Evolutionary conservation across 306 rosid species (phyloP), one percentile per base, ranked within the genome.

Genomic region (Castanopsis chinensis): DNA sequence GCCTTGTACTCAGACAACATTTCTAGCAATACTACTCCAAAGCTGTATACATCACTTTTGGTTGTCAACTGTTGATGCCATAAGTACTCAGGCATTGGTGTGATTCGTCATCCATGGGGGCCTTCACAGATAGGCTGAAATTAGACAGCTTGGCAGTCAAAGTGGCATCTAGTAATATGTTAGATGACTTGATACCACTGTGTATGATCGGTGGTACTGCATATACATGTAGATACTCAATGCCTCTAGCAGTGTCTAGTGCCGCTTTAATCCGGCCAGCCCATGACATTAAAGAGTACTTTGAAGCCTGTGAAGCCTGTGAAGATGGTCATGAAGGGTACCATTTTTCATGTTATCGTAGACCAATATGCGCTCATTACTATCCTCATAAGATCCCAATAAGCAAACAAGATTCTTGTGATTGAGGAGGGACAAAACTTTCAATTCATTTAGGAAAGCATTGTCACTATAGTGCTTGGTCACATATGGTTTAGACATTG

Each of bases 41-140:
- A 95, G 45, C 99, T 95, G 53, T 92, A 95, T 18, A 95, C 98
- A n/a, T 95, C 98, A 18, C 94, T 95, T 78, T 95, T 95, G 1
- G 92, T 67, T 0, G 97, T 95, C 20, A 95, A 32, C 8, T 81
- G 87, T 4, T 90, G 97, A 60, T 90, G 93, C 28, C 94, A 80
- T 1, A 90, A 88, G 76, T 95, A 95, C 74, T 92, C 97, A 0
- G 98, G 99, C 43, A 6, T 37, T 6, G 86, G 27, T 87, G 90
- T 0, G 97, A 83, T 2, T 76, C 76, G 4, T 75, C 90, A 0
- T 88, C 93, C 45, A 74, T 89, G 0, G 94, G 98, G 10, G 91
- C 93, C 89, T 90, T 91, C 1, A 88, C 2, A 0, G 97, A 91
- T 1, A 93, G 85, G 9, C 43, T 37, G 9, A 37, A 37, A 37